A percentile compares a stretch with the other conserved stretches of the same genome.
Conservation (phyloP, 2,329 filamentous ascomycete species). For the Pyrenophora tritici-repentis region DNA sequence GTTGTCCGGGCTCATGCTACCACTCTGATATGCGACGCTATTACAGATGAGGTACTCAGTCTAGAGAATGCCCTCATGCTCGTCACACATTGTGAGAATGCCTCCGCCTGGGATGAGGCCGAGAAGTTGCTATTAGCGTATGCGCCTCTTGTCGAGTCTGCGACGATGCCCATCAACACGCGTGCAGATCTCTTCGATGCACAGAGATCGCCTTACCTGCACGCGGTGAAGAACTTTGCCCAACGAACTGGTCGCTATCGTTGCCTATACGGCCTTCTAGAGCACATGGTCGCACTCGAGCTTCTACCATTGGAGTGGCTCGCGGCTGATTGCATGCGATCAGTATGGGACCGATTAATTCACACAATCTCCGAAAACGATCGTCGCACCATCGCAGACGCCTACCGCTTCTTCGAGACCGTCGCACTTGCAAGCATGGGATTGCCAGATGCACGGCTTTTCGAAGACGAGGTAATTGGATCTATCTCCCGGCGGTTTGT, state of each 20-base stretch:
- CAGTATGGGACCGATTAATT: slow-evolving; percentile 43
- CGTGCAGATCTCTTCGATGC: slow-evolving; percentile 36
- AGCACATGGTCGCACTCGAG: slow-evolving; percentile 41
- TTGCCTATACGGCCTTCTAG: slow-evolving; percentile 43
- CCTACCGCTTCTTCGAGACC: slow-evolving; percentile 40
- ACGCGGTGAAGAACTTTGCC: slow-evolving; percentile 35
- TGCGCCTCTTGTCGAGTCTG: slow-evolving; percentile 27
- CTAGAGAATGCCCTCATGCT: slow-evolving; percentile 31
- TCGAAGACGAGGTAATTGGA: slow-evolving; percentile 26
- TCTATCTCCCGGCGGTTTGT: slow-evolving; percentile 25
- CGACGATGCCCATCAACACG: slow-evolving; percentile 32
- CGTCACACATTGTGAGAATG: slow-evolving; percentile 36
- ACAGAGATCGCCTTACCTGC: slow-evolving; percentile 33
- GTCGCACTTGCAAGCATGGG: slow-evolving; percentile 36
- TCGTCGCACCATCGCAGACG: slow-evolving; percentile 28
- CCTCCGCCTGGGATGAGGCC: slow-evolving; percentile 42
- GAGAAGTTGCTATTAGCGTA: slow-evolving; percentile 41
- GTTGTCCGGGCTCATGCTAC: slow-evolving; percentile 51
- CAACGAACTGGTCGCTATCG: slow-evolving; percentile 34
- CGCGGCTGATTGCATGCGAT: slow-evolving; percentile 43
- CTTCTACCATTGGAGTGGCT: slow-evolving; percentile 47
- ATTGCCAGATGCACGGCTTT: slow-evolving; percentile 30
- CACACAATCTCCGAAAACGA: slow-evolving; percentile 39
- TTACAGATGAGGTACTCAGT: slow-evolving; percentile 41
- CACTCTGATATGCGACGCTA: slow-evolving; percentile 43